These are phyloP conservation scores for Dryadomyces quercivorus DNA, from an alignment of 2,329 filamentous ascomycete genomes.

Conservation along the genomic window DNA sequence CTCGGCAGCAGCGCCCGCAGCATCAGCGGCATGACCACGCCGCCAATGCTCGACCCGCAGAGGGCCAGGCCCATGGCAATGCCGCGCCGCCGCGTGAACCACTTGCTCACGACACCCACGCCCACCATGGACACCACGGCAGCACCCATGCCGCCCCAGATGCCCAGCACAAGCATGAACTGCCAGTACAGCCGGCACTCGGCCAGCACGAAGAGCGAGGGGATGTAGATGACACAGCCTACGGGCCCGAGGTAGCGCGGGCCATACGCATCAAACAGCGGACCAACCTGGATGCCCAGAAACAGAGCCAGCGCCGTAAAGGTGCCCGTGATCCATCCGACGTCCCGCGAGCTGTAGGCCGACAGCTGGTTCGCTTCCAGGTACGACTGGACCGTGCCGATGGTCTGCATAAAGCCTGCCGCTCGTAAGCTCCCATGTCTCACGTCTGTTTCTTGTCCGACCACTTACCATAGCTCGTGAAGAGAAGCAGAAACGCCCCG, in stretches of 20 bases:
- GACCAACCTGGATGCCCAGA: conserved; percentile 33
- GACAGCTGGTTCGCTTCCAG: conserved; percentile 30
- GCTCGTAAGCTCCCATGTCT: not conserved
- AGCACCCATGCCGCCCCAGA: conserved; percentile 28
- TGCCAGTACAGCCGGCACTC: conserved; percentile 35
- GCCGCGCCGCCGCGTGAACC: conserved; percentile 14
- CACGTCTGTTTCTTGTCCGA: not conserved
- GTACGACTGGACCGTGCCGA: conserved; percentile 36
- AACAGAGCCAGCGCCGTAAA: conserved; percentile 31
- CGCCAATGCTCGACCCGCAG: conserved; percentile 15
- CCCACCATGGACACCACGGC: conserved; percentile 24
- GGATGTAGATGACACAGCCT: conserved; percentile 23
- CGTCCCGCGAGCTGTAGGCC: conserved; percentile 26
- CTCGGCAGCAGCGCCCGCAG: conserved; percentile 17
- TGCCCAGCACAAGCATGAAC: conserved; percentile 30
- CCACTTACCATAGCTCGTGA: conserved; percentile 7
- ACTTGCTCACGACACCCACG: conserved; percentile 20
- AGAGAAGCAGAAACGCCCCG: conserved; percentile 7
- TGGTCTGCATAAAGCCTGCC: conserved; percentile 31
- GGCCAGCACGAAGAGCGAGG: conserved; percentile 31
- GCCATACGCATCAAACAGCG: conserved; percentile 34
- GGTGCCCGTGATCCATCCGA: conserved; percentile 37
- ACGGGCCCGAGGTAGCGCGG: conserved; percentile 25
- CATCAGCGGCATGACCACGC: conserved; percentile 22
- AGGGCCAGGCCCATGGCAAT: conserved; percentile 16